phyloP scores from a whole-genome alignment of 2,329 filamentous ascomycete species.

The Aureobasidium sp. region DNA sequence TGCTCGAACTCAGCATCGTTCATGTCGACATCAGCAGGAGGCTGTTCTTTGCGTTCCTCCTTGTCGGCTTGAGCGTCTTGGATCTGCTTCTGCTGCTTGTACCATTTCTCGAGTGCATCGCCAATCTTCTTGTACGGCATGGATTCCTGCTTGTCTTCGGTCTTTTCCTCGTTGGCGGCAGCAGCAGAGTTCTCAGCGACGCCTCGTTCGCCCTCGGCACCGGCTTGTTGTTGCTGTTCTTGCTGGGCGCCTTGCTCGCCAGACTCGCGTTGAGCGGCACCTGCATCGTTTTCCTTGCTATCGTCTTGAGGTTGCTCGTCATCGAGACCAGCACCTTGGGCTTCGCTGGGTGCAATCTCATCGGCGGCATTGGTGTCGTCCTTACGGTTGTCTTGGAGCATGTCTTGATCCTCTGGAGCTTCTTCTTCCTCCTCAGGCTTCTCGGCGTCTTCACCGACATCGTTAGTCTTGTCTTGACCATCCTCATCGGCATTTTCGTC shows the following conservation, averaged over 20 bases:
- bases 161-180: slow-evolving; percentile 11
- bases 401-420: slow-evolving; percentile 13
- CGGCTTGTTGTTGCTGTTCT: slow-evolving; percentile 33
- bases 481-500: slow-evolving; percentile 33
- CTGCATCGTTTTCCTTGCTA: slow-evolving; percentile 42
- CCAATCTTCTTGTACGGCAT: slow-evolving; percentile 92
- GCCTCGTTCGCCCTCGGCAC: slow-evolving; percentile 15
- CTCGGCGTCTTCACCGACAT: slow-evolving; percentile 34
- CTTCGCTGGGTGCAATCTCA: slow-evolving; percentile 14
- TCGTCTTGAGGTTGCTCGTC: slow-evolving; percentile 56
- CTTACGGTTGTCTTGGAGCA: slow-evolving; percentile 17
- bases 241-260: slow-evolving; percentile 58
- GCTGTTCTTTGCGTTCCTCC: slow-evolving; percentile 40
- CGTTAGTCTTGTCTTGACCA: slow-evolving; percentile 38
- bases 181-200: slow-evolving; percentile 12
- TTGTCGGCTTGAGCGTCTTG: slow-evolving; percentile 37
- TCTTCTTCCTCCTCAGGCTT: slow-evolving; percentile 13
- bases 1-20: slow-evolving; percentile 85
- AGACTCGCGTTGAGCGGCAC: slow-evolving; percentile 52
- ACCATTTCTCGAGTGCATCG: slow-evolving; percentile 87
- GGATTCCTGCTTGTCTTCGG: slow-evolving; percentile 10
- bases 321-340: slow-evolving; percentile 47
- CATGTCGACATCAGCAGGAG: slow-evolving; percentile 60
- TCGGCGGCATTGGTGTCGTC: slow-evolving; percentile 17
- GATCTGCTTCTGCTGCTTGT: slow-evolving; percentile 80